Base-by-base conservation (phyloP, 1,284 basidiomycete species). In the Omphalotus olearius region DNA sequence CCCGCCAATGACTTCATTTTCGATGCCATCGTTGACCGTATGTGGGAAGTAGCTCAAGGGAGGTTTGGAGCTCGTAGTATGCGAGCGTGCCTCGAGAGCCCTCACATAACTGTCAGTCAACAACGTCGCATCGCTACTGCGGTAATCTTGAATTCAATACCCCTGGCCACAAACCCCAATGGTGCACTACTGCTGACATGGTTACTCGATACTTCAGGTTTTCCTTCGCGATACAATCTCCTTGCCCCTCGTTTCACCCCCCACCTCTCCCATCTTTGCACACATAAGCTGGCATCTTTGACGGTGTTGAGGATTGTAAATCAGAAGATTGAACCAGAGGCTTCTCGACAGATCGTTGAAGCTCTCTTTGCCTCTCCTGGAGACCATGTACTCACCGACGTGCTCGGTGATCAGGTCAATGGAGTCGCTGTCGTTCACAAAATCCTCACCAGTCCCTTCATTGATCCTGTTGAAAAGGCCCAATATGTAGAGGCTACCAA, bases 61-160 rank as follows among this genome's bases (percentile, higher is more conserved):
- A 85, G 97, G 26, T 99, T 98, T 61, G 97, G 97, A 52, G 95
- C 97, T 37, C 86, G 97, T 47, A 97, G 94, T 65, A 97, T 99
- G 89, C 81, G 96, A 54, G 94, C 97, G 5, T 98, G 95, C 65
- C 78, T 99, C 25, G 97, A 99, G 69, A 93, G 86, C 64, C 81
- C 88, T 30, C 80, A 88, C 60, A 91, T 95, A 40, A 90, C 82
- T 26, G 62, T 88, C 54, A 92, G 87, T 65, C 93, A 97, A 66
- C 89, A 93, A 70, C 95, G 97, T 66, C 91, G 95, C 40, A 89
- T 98, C 56, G 95, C 95, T 4, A 90, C 93, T 1, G 90, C 94
- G 10, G 79, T 99, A 66, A 91, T 99, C 56, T 79, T 99, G 62
- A 98, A 99, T 72, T 97, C 95, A 6, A 98, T 99, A 53, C 96